Evolutionary conservation across 805 yeast genomes (phyloP), one percentile per base, ranked within the genome.

Genomic region (Hanseniaspora lachancei): DNA sequence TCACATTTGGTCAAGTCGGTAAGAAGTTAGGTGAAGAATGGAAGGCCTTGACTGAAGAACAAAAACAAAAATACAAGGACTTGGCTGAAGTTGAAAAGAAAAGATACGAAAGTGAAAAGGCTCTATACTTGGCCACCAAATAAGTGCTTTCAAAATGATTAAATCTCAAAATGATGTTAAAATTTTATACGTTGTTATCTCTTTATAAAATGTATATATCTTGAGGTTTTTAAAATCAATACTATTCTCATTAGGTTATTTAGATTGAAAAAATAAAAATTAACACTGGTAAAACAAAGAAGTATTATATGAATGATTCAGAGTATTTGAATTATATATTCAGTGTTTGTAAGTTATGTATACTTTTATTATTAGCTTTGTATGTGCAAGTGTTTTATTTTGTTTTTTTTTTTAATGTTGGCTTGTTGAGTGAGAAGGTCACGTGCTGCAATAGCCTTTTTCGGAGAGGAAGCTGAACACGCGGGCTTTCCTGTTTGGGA

Each of bases 71-170:
- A 60, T 93, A 89, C 74, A 95, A 88, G 74, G 80, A 79, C 64
- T 86, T 88, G 77, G 97, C 97, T 63, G 93, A 82, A 62, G 84
- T 86, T 63, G 98, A 93, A 77, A 93, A 93, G 81, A 87, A 89
- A 79, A 86, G 98, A 76, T 93, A 93, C 74, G 97, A 91, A 76
- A 80, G 84, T 66, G 95, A 88, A 75, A 91, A 91, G 80, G 95
- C 91, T 64, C 89, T 82, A 67, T 87, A 86, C 68, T 77, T 78
- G 58, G 77, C 68, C 66, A 75, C 74, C 64, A 65, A 60, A 67
- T 71, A 67, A 67, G 60, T 27, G 29, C 29, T 27, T 27, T 9
- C 8, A 9, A 7, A 27, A 6, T 27, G 29, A 27, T 27, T 27
- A 27, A 24, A 27, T 27, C 29, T 27, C 29, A 27, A 27, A 27